A percentile compares a stretch with the other conserved stretches of the same genome.
Evolutionary conservation across 192 early-diverging fungal species (phyloP).

Genomic region (Coemansia nantahalensis): DNA sequence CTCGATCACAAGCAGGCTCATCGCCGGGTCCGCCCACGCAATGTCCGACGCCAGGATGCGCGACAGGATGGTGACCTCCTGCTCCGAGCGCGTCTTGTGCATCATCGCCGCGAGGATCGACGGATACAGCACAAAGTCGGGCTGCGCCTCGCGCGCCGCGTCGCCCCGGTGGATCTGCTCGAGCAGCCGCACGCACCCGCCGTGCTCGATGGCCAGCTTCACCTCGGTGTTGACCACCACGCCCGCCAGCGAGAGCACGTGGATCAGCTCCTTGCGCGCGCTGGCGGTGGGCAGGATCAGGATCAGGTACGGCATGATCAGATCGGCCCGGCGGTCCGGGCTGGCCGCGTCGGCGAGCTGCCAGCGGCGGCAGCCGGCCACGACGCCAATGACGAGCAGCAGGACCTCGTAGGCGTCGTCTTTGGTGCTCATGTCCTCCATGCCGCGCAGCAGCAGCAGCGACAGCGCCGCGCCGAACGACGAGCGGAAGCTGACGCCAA

Average conservation of each 20-base stretch:
- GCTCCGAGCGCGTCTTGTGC: constrained; percentile 45
- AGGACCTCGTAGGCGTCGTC: constrained; percentile 69
- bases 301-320: constrained; percentile 73
- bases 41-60: constrained; percentile 46
- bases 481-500: constrained; percentile 79
- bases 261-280: constrained; percentile 63
- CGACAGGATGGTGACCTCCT: constrained; percentile 50
- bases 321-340: constrained; percentile 24
- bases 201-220: constrained; percentile 38
- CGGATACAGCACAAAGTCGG: constrained; percentile 51
- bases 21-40: constrained; percentile 43
- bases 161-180: constrained; percentile 49
- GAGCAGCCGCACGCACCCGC: constrained; percentile 40
- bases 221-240: constrained; percentile 19
- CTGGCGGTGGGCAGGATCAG: constrained; percentile 78
- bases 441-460: constrained; percentile 75
- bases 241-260: constrained; percentile 39
- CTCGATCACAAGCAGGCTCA: constrained; percentile 51
- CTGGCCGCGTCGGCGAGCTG: constrained; percentile 30
- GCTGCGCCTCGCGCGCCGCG: constrained; percentile 44
- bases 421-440: constrained; percentile 74
- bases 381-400: constrained; percentile 70
- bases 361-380: constrained; percentile 58
- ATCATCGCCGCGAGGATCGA: constrained; percentile 49
- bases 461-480: constrained; percentile 88